Base-by-base conservation (phyloP, 495 filamentous ascomycete species). In the Achaetomiella virescens region DNA sequence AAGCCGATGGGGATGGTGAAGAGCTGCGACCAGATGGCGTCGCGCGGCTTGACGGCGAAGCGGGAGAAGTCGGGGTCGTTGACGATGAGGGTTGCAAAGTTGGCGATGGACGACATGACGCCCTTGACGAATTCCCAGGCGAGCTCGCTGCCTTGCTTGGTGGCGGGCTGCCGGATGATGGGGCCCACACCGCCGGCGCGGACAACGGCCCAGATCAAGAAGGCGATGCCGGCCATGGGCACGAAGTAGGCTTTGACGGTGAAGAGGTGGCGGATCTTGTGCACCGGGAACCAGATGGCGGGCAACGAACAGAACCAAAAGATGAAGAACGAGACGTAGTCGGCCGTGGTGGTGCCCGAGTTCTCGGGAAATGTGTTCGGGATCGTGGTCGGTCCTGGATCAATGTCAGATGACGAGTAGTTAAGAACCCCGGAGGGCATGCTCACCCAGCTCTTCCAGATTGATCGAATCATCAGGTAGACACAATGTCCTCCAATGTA, bases 31-130 rank as follows among this genome's bases (percentile, higher is more conserved):
- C 88, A 95, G n/a, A 95, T 55, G 0, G 89, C 88, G 70, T 95
- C 91, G 29, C 76, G 78, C 17, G 91, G 91, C 56, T 85, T 91
- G 20, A 72, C 72, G 2, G 91, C 88, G 65, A 95, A 97, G 65
- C 91, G 87, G 35, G 90, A 74, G 63, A 96, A 97, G 68, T 97
- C 91, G 3, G 91, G 90, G 60, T 95, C 88, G 68, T 90, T 89
- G 52, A 88, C 83, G 61, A 89, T 86, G 33, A 96, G 77, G 0
- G 91, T 90, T 2, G 91, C 90, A 63, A 96, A 96, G 73, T 97
- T 97, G 53, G 89, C 91, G 63, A 97, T 90, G 21, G 87, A 85
- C 41, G 76, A 84, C 91, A 96, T 95, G 70, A 95, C 81, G 31
- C 86, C 88, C 52, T 83, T 85, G 29, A 97, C 79, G 41, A 96